Evolutionary conservation across 176 grass and related monocot species (phyloP).

Genomic region (Olyra latifolia): DNA sequence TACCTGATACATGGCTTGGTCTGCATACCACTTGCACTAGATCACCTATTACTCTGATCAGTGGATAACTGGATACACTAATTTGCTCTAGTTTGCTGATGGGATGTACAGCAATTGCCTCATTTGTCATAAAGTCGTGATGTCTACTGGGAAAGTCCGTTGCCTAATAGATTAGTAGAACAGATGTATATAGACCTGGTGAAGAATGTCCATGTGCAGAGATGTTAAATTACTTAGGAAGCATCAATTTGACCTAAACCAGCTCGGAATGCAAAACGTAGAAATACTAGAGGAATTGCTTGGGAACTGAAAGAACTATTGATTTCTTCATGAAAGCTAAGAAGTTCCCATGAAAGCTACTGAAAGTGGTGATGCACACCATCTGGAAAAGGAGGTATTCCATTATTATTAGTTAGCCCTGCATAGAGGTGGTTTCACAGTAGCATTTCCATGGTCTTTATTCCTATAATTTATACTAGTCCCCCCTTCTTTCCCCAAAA

Average conservation of each 20-base stretch:
- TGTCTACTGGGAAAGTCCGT: not conserved
- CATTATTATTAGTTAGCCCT: not conserved
- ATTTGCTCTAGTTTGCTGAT: not conserved
- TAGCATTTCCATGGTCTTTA: not conserved
- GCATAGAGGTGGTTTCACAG: not conserved
- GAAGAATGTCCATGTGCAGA: not conserved
- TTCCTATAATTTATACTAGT: not conserved
- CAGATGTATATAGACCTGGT: not conserved
- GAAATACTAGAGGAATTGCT: not conserved
- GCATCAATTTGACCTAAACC: not conserved
- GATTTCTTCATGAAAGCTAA: not conserved
- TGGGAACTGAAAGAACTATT: not conserved
- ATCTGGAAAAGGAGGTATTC: not conserved
- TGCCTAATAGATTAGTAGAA: not conserved
- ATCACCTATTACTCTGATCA: not conserved
- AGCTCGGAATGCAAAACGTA: not conserved
- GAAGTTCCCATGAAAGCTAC: not conserved
- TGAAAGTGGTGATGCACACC: not conserved
- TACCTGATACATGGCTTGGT: not conserved
- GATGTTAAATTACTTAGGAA: not conserved
- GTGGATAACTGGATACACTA: not conserved
- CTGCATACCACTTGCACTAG: not conserved
- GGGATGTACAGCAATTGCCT: not conserved
- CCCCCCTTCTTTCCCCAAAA: too few relatives aligned
- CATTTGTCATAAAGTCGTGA: not conserved